Conservation (phyloP, 768 basidiomycete genomes). For the Heimioporus sp. region DNA sequence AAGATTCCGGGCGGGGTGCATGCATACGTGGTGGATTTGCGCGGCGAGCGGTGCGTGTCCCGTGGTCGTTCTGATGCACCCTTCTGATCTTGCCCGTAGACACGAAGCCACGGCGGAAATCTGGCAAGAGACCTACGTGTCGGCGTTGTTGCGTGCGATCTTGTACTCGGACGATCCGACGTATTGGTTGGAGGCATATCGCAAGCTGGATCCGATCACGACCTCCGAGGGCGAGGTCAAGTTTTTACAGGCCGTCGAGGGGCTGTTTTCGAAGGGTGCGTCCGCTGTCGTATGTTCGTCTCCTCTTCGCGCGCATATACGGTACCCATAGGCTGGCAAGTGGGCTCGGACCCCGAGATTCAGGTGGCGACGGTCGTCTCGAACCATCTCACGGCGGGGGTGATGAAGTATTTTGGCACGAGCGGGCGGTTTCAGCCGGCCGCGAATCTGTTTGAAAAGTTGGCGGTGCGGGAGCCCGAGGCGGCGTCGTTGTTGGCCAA, state of each 20-base stretch:
- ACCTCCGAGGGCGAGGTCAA: conserved; percentile 83
- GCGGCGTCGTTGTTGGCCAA: conserved; percentile 83
- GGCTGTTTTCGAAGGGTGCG: conserved; percentile 80
- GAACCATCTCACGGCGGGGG: conserved; percentile 91
- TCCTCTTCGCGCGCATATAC: no score
- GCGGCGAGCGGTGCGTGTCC: conserved; percentile 79
- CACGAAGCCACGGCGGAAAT: conserved; percentile 89
- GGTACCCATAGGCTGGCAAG: conserved; percentile 79
- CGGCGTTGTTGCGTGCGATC: conserved; percentile 86
- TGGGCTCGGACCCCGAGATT: conserved; percentile 97
- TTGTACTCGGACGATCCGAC: conserved; percentile 95
- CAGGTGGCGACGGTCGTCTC: conserved; percentile 96
- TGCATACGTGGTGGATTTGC: conserved; percentile 89
- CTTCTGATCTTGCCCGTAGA: conserved; percentile 23
- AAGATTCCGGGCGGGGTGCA: conserved; percentile 98
- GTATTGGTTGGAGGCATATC: conserved; percentile 88
- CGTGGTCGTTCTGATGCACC: neutral
- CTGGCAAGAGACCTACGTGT: conserved; percentile 98
- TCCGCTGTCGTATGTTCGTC: no score
- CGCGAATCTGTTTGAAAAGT: conserved; percentile 92
- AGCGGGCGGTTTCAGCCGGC: conserved; percentile 83
- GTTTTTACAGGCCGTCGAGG: conserved; percentile 89
- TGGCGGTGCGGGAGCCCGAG: conserved; percentile 84
- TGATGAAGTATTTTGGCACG: conserved; percentile 97
- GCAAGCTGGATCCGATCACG: conserved; percentile 94